A percentile compares a stretch with the other conserved stretches of the same genome.
These are phyloP conservation scores for Carex parvula DNA, from an alignment of 176 grass and related monocot genomes.

Conservation along the genomic window DNA sequence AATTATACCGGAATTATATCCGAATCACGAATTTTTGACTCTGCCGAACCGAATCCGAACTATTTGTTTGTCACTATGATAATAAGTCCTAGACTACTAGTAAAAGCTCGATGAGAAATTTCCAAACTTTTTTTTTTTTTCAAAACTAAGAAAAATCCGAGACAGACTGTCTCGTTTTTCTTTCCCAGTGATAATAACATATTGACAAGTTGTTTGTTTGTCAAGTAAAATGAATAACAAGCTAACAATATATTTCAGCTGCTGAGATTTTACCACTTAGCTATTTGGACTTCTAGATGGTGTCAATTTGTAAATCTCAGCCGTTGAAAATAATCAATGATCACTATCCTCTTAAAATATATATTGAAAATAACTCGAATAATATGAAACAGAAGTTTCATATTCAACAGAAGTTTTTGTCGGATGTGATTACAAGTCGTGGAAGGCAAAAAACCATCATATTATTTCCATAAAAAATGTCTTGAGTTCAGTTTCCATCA, in stretches of 20 bases:
- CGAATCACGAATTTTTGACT: no score
- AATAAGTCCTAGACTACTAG: no score
- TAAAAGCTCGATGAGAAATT: background rate
- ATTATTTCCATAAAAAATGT: background rate
- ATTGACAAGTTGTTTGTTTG: background rate
- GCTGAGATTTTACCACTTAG: background rate
- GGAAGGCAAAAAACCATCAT: background rate
- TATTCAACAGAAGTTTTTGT: background rate
- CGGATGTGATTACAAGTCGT: background rate
- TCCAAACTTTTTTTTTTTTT: no score
- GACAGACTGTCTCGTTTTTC: no score
- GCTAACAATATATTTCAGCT: background rate
- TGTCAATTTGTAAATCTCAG: background rate
- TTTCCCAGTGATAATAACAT: no score
- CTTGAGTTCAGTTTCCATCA: background rate
- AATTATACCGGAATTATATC: no score
- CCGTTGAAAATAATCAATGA: background rate
- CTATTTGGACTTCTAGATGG: background rate
- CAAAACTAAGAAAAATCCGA: background rate
- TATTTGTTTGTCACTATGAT: no score
- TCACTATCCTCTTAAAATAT: background rate
- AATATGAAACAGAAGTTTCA: background rate
- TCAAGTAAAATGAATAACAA: background rate
- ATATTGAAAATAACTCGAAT: background rate
- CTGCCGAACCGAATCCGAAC: no score